phyloP scores from a whole-genome alignment of 257 asterid species.

The Solanum etuberosum region DNA sequence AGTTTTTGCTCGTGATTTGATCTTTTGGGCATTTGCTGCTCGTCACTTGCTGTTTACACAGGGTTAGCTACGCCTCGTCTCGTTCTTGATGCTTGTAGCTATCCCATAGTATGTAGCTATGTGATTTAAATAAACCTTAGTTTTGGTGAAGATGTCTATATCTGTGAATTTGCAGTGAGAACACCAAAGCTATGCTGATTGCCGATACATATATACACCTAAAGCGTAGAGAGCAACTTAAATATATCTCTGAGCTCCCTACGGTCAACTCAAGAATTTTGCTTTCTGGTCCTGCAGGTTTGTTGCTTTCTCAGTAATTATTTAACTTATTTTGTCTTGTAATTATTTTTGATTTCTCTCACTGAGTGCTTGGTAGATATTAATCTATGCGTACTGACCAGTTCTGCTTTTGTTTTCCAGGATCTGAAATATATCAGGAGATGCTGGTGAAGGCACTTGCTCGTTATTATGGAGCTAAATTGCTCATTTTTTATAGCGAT shows the following conservation, averaged over 20 bases:
- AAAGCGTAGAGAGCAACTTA: conserved; percentile 57
- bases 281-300: conserved; percentile 93
- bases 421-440: conserved; percentile 87
- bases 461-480: conserved; percentile 67
- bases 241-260: conserved; percentile 59
- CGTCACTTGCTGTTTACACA: background rate
- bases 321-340: background rate
- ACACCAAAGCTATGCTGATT: conserved; percentile 67
- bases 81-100: background rate
- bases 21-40: background rate
- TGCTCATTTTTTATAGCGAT: conserved; percentile 64
- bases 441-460: conserved; percentile 85
- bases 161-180: conserved; percentile 53
- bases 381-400: background rate
- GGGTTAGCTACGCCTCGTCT: background rate
- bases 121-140: background rate
- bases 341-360: background rate
- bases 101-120: background rate
- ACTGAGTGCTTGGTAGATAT: background rate
- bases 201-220: conserved; percentile 72
- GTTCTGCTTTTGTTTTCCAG: conserved; percentile 17
- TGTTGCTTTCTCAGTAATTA: background rate
- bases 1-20: background rate
- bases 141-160: background rate
- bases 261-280: conserved; percentile 72